Conservation (phyloP, 768 basidiomycete species). For the Sarcomyxa edulis region DNA sequence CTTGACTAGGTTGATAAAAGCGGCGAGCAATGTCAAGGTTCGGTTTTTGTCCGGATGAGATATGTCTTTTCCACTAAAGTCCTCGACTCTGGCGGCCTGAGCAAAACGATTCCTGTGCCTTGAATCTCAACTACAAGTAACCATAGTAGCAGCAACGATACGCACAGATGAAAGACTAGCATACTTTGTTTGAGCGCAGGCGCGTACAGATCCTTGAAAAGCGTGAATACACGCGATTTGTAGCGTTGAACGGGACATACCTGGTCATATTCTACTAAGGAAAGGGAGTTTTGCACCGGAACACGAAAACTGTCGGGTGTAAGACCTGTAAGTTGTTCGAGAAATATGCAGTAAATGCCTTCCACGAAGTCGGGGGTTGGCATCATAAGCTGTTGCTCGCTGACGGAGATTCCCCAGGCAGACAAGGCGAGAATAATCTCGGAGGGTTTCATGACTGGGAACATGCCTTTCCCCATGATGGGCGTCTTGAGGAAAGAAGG, state of each 20-base stretch:
- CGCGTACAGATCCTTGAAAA: conserved; percentile 57
- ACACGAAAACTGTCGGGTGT: conserved; percentile 52
- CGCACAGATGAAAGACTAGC: conserved; percentile 67
- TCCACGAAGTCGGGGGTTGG: conserved; percentile 72
- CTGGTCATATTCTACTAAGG: conserved; percentile 46
- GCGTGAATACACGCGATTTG: neutral
- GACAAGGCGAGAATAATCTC: conserved; percentile 64
- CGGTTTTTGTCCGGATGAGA: conserved; percentile 68
- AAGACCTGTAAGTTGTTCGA: conserved; percentile 67
- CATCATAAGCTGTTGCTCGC: conserved; percentile 58
- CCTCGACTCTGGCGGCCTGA: conserved; percentile 64
- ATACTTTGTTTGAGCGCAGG: conserved; percentile 57
- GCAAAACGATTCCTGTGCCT: conserved; percentile 66
- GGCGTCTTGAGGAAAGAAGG: too few species aligned
- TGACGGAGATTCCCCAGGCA: conserved; percentile 65
- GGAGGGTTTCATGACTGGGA: conserved; percentile 57
- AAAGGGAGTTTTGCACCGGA: conserved; percentile 51
- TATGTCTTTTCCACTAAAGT: conserved; percentile 75
- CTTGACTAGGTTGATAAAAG: conserved; percentile 91
- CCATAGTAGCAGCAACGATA: neutral
- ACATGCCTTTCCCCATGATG: conserved; percentile 45
- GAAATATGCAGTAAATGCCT: conserved; percentile 62
- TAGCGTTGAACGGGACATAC: conserved; percentile 28
- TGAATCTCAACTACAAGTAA: conserved; percentile 3
- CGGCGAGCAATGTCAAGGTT: conserved; percentile 72